These are phyloP conservation scores for Fusarium dimerum DNA, from an alignment of 2,329 filamentous ascomycete genomes.

Conservation along the genomic window DNA sequence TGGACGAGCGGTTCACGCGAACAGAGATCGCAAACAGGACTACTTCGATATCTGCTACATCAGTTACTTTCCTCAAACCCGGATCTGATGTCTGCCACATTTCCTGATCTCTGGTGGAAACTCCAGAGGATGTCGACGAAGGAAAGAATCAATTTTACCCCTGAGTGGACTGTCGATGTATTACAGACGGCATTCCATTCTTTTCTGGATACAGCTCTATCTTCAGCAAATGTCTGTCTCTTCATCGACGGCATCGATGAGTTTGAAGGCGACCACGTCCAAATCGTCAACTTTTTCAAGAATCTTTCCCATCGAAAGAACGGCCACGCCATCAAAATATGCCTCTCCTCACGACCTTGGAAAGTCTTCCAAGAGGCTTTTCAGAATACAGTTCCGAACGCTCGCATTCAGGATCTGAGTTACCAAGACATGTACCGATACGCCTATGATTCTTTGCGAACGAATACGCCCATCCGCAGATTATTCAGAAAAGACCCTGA, in stretches of 20 bases:
- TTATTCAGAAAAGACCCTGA: constrained; percentile 11
- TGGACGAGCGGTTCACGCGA: constrained; percentile 44
- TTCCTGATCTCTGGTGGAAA: constrained; percentile 32
- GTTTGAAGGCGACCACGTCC: constrained; percentile 33
- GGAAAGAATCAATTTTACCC: constrained; percentile 30
- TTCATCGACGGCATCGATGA: constrained; percentile 38
- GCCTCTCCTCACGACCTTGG: constrained; percentile 36
- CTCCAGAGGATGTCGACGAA: constrained; percentile 31
- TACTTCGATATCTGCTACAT: constrained; percentile 39
- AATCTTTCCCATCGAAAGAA: constrained; percentile 15
- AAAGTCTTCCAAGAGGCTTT: constrained; percentile 29
- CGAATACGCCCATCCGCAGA: constrained; percentile 11
- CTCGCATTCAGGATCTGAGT: constrained; percentile 30
- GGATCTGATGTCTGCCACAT: constrained; percentile 24
- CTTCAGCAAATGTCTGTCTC: constrained; percentile 25
- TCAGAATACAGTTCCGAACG: constrained; percentile 23
- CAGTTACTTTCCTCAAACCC: constrained; percentile 33
- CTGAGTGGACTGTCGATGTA: constrained; percentile 35
- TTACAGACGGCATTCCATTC: constrained; percentile 27
- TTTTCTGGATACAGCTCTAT: constrained; percentile 23
- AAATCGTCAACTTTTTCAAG: constrained; percentile 32
- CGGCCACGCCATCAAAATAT: constrained; percentile 30
- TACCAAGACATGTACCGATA: constrained; percentile 30
- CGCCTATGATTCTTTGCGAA: constrained; percentile 20
- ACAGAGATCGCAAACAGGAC: constrained; percentile 39